Evolutionary conservation across 1,139 yeast genomes (phyloP).

Genomic region (Kodamaea anthophila): DNA sequence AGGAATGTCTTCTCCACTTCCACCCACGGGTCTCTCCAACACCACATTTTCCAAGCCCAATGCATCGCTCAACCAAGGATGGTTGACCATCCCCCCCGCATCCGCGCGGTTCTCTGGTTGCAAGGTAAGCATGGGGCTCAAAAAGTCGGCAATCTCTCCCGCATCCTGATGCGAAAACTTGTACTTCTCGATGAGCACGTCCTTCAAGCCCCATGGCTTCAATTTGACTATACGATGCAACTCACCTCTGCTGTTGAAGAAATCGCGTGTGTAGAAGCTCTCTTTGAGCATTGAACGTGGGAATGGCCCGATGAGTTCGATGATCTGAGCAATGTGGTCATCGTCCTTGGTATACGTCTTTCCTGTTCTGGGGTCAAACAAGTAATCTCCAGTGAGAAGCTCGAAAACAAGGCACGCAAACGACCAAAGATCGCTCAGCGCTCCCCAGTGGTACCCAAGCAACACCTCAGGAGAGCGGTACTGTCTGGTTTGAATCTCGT

Average conservation of each 20-base stretch:
- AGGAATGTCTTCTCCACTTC: conserved; percentile 65
- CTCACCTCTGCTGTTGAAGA: conserved; percentile 30
- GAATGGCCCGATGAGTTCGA: conserved; percentile 40
- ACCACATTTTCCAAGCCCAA: conserved; percentile 21
- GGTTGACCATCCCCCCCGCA: conserved; percentile 35
- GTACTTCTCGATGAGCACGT: conserved; percentile 41
- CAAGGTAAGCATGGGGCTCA: conserved; percentile 65
- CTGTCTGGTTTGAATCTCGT: conserved; percentile 46
- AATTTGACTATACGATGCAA: conserved; percentile 28
- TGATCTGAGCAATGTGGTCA: conserved; percentile 45
- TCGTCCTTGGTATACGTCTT: conserved; percentile 43
- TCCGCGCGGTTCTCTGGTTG: conserved; percentile 64
- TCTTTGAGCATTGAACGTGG: conserved; percentile 41
- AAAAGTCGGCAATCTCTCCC: conserved; percentile 40
- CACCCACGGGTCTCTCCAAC: conserved; percentile 43
- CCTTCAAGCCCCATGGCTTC: conserved; percentile 46
- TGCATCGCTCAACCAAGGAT: conserved; percentile 36
- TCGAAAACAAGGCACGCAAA: conserved; percentile 44
- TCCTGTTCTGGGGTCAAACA: conserved; percentile 45
- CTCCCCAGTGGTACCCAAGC: conserved; percentile 47
- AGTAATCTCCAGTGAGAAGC: conserved; percentile 42
- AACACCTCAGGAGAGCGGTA: conserved; percentile 44
- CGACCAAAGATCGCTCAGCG: conserved; percentile 45
- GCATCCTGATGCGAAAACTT: conserved; percentile 29
- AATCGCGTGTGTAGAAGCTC: conserved; percentile 37